phyloP scores from a whole-genome alignment of 768 basidiomycete species.

The Lactifluus echinatus region DNA sequence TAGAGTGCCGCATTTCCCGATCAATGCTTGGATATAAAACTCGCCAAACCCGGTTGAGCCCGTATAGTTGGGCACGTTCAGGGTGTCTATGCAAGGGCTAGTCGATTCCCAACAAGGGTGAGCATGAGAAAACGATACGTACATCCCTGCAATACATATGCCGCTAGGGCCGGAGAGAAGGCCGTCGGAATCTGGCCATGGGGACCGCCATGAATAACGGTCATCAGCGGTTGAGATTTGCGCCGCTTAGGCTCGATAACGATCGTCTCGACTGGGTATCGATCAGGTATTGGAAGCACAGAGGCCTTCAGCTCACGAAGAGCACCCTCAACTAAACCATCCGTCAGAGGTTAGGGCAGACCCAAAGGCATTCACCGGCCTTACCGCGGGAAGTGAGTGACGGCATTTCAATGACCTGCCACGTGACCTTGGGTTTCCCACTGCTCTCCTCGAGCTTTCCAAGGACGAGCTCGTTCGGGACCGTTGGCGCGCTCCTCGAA shows the following conservation, averaged over 20 bases:
- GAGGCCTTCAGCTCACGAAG: conserved; percentile 8
- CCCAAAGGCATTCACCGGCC: not conserved
- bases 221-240: conserved; percentile 16
- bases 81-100: conserved; percentile 17
- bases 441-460: conserved; percentile 13
- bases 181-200: conserved; percentile 21
- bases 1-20: conserved; percentile 27
- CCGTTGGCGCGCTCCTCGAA: conserved; percentile 17
- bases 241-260: conserved; percentile 10
- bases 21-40: conserved; percentile 23
- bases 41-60: conserved; percentile 30
- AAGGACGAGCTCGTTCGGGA: conserved; percentile 21
- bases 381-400: conserved; percentile 7
- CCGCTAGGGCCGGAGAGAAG: conserved; percentile 18
- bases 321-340: conserved; percentile 5
- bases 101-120: not conserved
- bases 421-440: conserved; percentile 6
- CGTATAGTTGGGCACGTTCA: conserved; percentile 28
- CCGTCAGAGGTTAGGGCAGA: not conserved
- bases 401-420: conserved; percentile 18
- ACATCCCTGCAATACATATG: conserved; percentile 23
- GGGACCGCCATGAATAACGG: conserved; percentile 28
- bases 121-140: not conserved
- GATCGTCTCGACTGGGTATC: conserved; percentile 19
- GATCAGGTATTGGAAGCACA: conserved; percentile 12